These are phyloP conservation scores for Hanseniaspora pseudoguilliermondii DNA, from an alignment of 805 yeast genomes.

Conservation along the genomic window DNA sequence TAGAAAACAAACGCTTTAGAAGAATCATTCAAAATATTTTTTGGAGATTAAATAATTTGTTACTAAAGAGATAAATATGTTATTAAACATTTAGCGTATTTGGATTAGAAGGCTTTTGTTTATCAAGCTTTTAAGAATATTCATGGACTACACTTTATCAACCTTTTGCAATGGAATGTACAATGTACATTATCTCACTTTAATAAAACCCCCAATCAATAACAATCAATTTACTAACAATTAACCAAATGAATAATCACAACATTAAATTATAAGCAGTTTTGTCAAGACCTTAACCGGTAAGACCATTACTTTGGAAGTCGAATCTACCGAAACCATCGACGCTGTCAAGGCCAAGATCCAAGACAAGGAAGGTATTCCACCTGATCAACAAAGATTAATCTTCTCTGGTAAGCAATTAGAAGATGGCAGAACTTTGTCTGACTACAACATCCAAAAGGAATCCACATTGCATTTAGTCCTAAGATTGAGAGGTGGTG, in stretches of 20 bases:
- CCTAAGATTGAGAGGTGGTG: slow-evolving; percentile 97
- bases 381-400: slow-evolving; percentile 95
- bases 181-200: too few species aligned
- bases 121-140: too few species aligned
- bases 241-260: slow-evolving; percentile 46
- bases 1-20: too few species aligned
- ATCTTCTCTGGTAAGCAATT: slow-evolving; percentile 96
- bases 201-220: not conserved
- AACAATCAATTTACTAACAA: not conserved
- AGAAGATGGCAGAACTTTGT: slow-evolving; percentile 90
- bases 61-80: too few species aligned
- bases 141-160: too few species aligned
- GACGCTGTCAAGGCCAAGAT: slow-evolving; percentile 94
- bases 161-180: too few species aligned
- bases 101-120: too few species aligned
- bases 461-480: slow-evolving; percentile 94
- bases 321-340: slow-evolving; percentile 93
- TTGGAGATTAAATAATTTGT: too few species aligned
- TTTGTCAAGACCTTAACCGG: slow-evolving; percentile 99
- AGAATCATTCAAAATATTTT: too few species aligned
- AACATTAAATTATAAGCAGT: slow-evolving; percentile 98
- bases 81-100: too few species aligned
- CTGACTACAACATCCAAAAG: slow-evolving; percentile 97
- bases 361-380: slow-evolving; percentile 95
- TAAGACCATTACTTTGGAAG: slow-evolving; percentile 97